phyloP scores from a whole-genome alignment of 768 basidiomycete species.

The Lentinula raphanica region DNA sequence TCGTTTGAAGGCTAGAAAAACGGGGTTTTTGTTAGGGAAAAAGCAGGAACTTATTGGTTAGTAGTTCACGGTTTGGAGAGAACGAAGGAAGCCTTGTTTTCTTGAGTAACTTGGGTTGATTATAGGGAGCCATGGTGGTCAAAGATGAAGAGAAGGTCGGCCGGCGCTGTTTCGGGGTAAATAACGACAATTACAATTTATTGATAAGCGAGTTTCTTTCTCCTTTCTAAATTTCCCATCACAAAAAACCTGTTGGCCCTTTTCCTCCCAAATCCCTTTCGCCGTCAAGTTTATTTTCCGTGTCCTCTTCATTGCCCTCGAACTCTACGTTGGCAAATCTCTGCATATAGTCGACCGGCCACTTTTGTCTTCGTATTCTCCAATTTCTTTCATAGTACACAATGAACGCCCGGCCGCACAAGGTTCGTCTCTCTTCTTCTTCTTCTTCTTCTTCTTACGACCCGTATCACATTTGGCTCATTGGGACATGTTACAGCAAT shows the following conservation, averaged over 20 bases:
- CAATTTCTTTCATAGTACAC: conserved; percentile 31
- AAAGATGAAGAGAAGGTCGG: not conserved
- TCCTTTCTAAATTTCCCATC: conserved; percentile 7
- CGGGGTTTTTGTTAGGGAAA: not conserved
- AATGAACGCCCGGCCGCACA: conserved; percentile 76
- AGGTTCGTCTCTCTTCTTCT: conserved; percentile 32
- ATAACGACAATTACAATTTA: not conserved
- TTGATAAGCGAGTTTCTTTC: not conserved
- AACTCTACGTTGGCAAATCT: not conserved
- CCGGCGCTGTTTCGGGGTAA: not conserved
- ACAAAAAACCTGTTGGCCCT: conserved; percentile 3
- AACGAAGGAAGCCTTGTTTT: not conserved
- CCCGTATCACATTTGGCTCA: not conserved
- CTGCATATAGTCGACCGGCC: not conserved
- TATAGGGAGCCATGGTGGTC: not conserved
- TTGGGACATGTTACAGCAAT: conserved; percentile 45
- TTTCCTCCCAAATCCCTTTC: conserved; percentile 1
- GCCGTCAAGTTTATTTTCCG: not conserved
- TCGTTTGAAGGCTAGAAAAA: not conserved
- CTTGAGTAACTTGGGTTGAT: not conserved
- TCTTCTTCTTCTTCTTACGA: not conserved
- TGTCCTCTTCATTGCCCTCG: not conserved
- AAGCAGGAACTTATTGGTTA: not conserved
- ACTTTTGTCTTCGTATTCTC: not conserved
- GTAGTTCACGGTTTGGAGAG: not conserved